Conservation (phyloP, 2,329 filamentous ascomycete species). For the Exophiala phaeomuriformis region DNA sequence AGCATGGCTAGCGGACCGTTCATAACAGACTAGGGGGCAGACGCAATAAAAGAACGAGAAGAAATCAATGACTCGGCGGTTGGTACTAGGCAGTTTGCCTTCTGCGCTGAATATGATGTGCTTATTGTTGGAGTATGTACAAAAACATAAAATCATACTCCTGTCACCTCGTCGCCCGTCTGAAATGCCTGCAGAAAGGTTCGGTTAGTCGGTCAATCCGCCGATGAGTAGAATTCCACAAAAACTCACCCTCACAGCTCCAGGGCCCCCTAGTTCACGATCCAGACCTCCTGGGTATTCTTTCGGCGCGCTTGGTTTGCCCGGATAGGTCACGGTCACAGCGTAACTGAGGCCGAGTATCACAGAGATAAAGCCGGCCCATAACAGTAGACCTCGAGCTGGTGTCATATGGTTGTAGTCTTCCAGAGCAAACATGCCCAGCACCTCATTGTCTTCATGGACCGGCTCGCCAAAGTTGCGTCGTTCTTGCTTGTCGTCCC, state of each 20-base stretch:
- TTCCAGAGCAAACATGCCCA: slow-evolving; percentile 82
- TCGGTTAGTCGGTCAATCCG: slow-evolving; percentile 4
- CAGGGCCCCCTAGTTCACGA: slow-evolving; percentile 64
- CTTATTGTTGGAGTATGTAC: slow-evolving; percentile 3
- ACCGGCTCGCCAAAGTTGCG: slow-evolving; percentile 94
- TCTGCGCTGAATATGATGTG: neutral
- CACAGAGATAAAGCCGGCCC: slow-evolving; percentile 58
- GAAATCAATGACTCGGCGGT: too few species aligned
- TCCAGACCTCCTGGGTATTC: slow-evolving; percentile 64
- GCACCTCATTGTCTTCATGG: slow-evolving; percentile 90
- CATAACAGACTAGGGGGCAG: too few species aligned
- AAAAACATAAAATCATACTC: slow-evolving; percentile 1
- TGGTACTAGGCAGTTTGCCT: neutral
- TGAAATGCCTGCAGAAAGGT: slow-evolving; percentile 10
- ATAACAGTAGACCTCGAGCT: slow-evolving; percentile 60
- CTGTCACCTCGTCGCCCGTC: slow-evolving; percentile 13
- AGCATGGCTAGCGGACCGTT: too few species aligned
- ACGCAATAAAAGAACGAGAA: too few species aligned
- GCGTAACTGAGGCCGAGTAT: slow-evolving; percentile 60
- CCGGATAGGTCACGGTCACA: slow-evolving; percentile 64
- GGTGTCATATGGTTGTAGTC: slow-evolving; percentile 80
- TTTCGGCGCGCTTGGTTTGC: slow-evolving; percentile 60
- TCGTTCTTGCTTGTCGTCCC: slow-evolving; percentile 97
- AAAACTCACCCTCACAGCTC: slow-evolving; percentile 57
- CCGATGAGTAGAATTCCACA: neutral